Evolutionary conservation across 768 basidiomycete species (phyloP).

Genomic region (Tephrocybe sp.): DNA sequence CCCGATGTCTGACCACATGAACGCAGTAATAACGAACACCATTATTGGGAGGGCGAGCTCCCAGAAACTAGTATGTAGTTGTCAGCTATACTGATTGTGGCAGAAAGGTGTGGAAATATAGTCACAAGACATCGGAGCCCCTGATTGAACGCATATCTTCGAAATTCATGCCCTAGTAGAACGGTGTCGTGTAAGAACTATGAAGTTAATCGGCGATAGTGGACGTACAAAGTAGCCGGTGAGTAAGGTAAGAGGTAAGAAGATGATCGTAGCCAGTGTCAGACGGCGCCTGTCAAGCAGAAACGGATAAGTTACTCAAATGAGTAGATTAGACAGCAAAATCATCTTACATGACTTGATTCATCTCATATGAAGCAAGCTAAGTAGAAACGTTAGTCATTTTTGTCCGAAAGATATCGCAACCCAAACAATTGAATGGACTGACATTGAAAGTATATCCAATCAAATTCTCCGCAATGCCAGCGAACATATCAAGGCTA

Average conservation of each 20-base stretch:
- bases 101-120: neutral
- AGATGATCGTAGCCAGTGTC: conserved; percentile 67
- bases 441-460: conserved; percentile 72
- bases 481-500: conserved; percentile 71
- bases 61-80: conserved; percentile 83
- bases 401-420: neutral
- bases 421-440: conserved; percentile 3
- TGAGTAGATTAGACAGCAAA: conserved; percentile 18
- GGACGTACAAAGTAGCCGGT: conserved; percentile 70
- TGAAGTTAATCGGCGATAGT: neutral
- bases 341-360: conserved; percentile 56
- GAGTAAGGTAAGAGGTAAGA: conserved; percentile 64
- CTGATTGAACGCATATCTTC: conserved; percentile 47
- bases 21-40: conserved; percentile 53
- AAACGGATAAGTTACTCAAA: neutral
- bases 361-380: conserved; percentile 76
- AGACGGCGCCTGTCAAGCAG: conserved; percentile 50
- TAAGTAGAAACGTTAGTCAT: too few relatives aligned
- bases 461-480: conserved; percentile 69
- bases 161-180: conserved; percentile 68
- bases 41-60: conserved; percentile 61
- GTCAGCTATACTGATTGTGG: neutral
- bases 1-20: conserved; percentile 54
- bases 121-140: conserved; percentile 44
- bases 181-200: neutral